Evolutionary conservation across 345 rosid genomes (phyloP).

Genomic region (Hevea brasiliensis): DNA sequence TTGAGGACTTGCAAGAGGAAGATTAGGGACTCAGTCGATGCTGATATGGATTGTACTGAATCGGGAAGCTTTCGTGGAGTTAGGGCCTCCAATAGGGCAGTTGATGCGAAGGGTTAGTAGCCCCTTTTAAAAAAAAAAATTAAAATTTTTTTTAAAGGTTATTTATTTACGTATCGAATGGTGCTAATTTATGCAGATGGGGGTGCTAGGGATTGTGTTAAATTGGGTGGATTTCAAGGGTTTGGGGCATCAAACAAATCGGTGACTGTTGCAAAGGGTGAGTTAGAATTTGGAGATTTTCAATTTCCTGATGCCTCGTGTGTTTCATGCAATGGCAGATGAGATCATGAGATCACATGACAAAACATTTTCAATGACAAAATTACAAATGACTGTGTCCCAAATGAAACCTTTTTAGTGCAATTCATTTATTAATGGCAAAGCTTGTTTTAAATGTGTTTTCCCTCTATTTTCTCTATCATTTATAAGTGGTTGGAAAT

Average conservation of each 20-base stretch:
- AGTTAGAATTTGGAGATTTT: neutral
- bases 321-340: neutral
- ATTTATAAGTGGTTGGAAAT: neutral
- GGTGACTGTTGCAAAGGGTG: constrained; percentile 22
- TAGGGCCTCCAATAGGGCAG: constrained; percentile 28
- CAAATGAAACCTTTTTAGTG: neutral
- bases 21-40: constrained; percentile 34
- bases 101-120: constrained; percentile 39
- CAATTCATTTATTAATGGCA: neutral
- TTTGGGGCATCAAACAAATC: constrained; percentile 23
- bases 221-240: constrained; percentile 25
- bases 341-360: neutral
- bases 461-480: neutral
- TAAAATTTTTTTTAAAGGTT: neutral
- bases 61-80: constrained; percentile 30
- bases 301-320: neutral
- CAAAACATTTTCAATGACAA: neutral
- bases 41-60: constrained; percentile 25
- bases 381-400: neutral
- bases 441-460: neutral
- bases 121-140: neutral
- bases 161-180: neutral
- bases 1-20: constrained; percentile 70
- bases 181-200: constrained; percentile 9
- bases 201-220: neutral